Conservation (phyloP, 176 grass and related monocot genomes). For the Echinochloa phyllopogon region DNA sequence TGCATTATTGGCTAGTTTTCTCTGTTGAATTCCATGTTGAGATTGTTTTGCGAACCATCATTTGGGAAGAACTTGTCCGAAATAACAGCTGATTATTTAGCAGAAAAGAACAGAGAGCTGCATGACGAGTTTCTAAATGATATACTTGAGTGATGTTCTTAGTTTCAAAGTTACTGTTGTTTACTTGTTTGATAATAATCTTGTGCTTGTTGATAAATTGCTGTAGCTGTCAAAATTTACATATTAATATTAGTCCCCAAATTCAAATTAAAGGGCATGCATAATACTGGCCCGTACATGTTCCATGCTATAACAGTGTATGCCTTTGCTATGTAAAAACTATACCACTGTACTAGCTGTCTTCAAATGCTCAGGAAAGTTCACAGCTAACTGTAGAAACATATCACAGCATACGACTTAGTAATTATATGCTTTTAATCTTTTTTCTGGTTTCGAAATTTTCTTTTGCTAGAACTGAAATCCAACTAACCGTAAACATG, state of each 20-base stretch:
- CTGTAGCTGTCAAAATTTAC: not conserved
- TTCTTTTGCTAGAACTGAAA: slow-evolving; percentile 8
- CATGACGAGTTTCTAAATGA: not conserved
- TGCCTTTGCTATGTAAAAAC: not conserved
- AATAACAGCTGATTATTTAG: not conserved
- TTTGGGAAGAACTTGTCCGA: not conserved
- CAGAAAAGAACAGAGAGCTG: not conserved
- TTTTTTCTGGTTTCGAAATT: not conserved
- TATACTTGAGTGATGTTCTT: not conserved
- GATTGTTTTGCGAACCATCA: not conserved
- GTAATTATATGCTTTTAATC: not conserved
- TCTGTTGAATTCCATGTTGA: not conserved
- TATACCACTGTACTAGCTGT: not conserved
- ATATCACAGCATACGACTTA: not conserved
- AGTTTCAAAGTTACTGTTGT: not conserved
- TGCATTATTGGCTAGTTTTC: not conserved
- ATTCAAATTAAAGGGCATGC: not conserved
- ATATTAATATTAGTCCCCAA: not conserved
- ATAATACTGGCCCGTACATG: not conserved
- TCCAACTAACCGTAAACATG: not conserved
- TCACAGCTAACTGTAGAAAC: not conserved
- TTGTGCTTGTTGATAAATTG: not conserved
- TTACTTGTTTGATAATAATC: not conserved
- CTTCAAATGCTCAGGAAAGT: not conserved
- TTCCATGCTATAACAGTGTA: not conserved